Evolutionary conservation across 208 protist species (phyloP), one percentile per base, ranked within the genome.

Genomic region (Acanthamoeba rhysodes): DNA sequence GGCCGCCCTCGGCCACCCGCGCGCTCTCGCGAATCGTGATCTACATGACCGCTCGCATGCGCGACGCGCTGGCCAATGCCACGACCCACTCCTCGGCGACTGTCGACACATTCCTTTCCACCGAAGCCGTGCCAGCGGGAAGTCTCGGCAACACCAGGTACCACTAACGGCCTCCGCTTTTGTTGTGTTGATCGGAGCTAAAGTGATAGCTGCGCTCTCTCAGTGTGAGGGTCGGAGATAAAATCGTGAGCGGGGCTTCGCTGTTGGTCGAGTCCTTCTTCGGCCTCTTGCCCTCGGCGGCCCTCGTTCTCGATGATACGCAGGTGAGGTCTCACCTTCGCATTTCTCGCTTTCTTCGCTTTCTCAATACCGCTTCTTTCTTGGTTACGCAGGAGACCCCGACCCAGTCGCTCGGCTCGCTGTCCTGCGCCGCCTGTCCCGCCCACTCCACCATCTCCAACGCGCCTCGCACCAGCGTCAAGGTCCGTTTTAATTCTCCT

Each of bases 381-480:
- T 27, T 27, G 57, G 14, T 27, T 22, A 62, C 16, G 4, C 72
- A 80, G 72, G 12, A 16, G 0, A 80, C 72, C 10, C 72, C 72
- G 18, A 2, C 29, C 32, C 16, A 24, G 16, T 48, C 32, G 6
- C 20, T 22, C 18, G 72, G 72, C 6, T 80, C 78, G 6, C 48
- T 87, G 12, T 87, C 50, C 10, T 87, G 78, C 32, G 50, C 20
- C 10, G 12, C 9, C 20, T 87, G 78, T 87, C 78, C 78, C 48
- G 45, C 48, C 8, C 45, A 87, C 48, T 87, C 78, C 27, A 87
- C 45, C 27, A n/a, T 87, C 48, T 87, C 78, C 78, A 87, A 87
- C 48, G 24, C 32, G 20, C 78, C 78, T 22, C 78, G 78, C 9
- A 87, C 78, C 78, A 87, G 78, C 50, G 37, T 37, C 41, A 87